Evolutionary conservation across 2,329 filamentous ascomycete genomes (phyloP), one percentile per base, ranked within the genome.

Genomic region (Claviceps cyperi): DNA sequence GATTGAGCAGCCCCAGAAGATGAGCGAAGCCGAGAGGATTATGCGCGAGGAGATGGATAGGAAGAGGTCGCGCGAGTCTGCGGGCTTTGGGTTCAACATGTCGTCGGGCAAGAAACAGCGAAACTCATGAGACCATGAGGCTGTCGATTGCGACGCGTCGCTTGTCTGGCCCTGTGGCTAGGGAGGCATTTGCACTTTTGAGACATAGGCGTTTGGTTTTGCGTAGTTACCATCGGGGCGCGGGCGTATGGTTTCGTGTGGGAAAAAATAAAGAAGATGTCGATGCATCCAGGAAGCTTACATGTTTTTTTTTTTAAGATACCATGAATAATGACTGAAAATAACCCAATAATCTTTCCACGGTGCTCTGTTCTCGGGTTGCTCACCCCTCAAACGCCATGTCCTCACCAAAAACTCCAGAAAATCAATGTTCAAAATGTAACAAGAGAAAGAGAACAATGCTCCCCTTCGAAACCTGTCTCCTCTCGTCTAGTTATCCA

Each of bases 11-110:
- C 81, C 80, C 2, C 88, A 86, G 72, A 92, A 86, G 59, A 91
- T 94, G 77, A 91, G 85, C 59, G 87, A 94, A 62, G 84, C 83
- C 3, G 88, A 91, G 66, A 77, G 84, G 49, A 94, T 92, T 59
- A 95, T 94, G 89, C 86, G 84, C 65, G 83, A 86, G 58, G 85
- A 90, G 61, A 75, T 87, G 66, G 84, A 88, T 58, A 73, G 76
- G 55, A 89, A 88, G 62, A 73, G 82, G 50, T 66, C 72, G 36
- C 70, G 78, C 46, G 75, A 72, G 9, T 62, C 62, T 4, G 64
- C 64, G 1, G 73, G 73, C 0, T 70, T 72, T 48, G 72, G 73
- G 0, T 70, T 71, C 48, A 68, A 66, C 17, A 72, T 71, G 45
- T 64, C 69, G 6, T 66, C 70, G 1, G 66, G 66, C 46, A 81